These are phyloP conservation scores for Ustilago trichophora DNA, from an alignment of 1,284 basidiomycete species.

Conservation along the genomic window DNA sequence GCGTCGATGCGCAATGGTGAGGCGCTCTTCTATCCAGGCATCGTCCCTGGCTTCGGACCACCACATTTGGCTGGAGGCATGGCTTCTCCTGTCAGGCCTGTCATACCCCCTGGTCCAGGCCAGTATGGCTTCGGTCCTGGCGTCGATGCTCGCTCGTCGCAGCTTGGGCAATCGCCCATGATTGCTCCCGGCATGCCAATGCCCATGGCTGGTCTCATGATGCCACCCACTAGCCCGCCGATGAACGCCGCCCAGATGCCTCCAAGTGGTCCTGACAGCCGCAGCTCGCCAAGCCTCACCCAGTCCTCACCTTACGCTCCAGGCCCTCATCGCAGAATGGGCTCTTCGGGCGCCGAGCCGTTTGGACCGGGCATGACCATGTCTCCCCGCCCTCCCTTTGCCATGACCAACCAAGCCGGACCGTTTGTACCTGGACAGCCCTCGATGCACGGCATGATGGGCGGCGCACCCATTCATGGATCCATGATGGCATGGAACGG, in stretches of 20 bases:
- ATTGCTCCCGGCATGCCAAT: slow-evolving; percentile 36
- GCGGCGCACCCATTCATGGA: slow-evolving; percentile 19
- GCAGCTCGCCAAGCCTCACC: slow-evolving; percentile 23
- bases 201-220: slow-evolving; percentile 17
- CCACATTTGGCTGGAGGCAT: slow-evolving; percentile 23
- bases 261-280: slow-evolving; percentile 9
- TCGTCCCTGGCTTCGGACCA: slow-evolving; percentile 24
- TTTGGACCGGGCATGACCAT: slow-evolving; percentile 23
- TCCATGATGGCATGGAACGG: slow-evolving; percentile 35
- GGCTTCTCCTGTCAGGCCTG: slow-evolving; percentile 18
- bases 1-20: slow-evolving; percentile 35
- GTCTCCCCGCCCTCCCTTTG: slow-evolving; percentile 30
- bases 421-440: slow-evolving; percentile 30
- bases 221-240: slow-evolving; percentile 39
- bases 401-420: slow-evolving; percentile 28
- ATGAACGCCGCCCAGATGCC: too few species aligned
- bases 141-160: slow-evolving; percentile 19
- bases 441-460: slow-evolving; percentile 27
- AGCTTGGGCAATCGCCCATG: slow-evolving; percentile 38
- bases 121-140: slow-evolving; percentile 25
- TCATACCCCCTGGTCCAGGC: slow-evolving; percentile 21
- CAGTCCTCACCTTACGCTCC: slow-evolving; percentile 26
- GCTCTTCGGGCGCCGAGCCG: slow-evolving; percentile 16
- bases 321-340: slow-evolving; percentile 25
- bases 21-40: slow-evolving; percentile 37